Base-by-base conservation (phyloP, 179 eudicot species). In the Carnegiea gigantea region DNA sequence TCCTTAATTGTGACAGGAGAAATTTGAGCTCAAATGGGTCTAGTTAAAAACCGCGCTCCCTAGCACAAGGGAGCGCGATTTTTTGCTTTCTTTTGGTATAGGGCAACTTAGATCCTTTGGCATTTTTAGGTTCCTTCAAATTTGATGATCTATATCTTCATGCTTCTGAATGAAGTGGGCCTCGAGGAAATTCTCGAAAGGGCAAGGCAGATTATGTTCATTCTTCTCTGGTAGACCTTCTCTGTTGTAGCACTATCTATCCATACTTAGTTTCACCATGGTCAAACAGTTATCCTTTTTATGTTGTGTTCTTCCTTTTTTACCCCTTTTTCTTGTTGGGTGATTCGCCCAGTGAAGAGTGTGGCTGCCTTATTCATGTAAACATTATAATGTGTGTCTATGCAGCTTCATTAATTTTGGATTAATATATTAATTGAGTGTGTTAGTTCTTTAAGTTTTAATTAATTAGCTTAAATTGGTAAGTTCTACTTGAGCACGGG, bases 71-170 rank as follows among this genome's bases (percentile, higher is more conserved):
- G 33, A 44, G 75, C 59, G 62, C 51, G 77, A 36, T 20, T 75
- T 77, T 85, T 67, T 71, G 64, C 64, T 43, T 79, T 77, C 64
- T 75, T 26, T 76, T 70, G 73, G 33, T 75, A 77, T 81, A 84
- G 88, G 88, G 88, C 88, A 86, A 86, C 88, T 86, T 86, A 82
- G 30, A 86, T 86, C 88, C 88, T 86, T 86, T 86, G 88, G 88
- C 88, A 86, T 86, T 86, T 80, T 81, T 51, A 78, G 20, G 70
- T 81, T 83, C 78, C 83, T 60, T 77, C 75, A 20, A 48, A 54
- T 7, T 5, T 30, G 0, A 49, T 62, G 5, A 73, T 21, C 9
- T 78, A 73, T 21, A 4, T 84, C 82, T 85, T 85, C 84, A 85
- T 85, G 82, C 79, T 81, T 81, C 46, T 67, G 75, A 81, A 84